These are phyloP conservation scores for Pisolithus marmoratus DNA, from an alignment of 768 basidiomycete species.

Conservation along the genomic window DNA sequence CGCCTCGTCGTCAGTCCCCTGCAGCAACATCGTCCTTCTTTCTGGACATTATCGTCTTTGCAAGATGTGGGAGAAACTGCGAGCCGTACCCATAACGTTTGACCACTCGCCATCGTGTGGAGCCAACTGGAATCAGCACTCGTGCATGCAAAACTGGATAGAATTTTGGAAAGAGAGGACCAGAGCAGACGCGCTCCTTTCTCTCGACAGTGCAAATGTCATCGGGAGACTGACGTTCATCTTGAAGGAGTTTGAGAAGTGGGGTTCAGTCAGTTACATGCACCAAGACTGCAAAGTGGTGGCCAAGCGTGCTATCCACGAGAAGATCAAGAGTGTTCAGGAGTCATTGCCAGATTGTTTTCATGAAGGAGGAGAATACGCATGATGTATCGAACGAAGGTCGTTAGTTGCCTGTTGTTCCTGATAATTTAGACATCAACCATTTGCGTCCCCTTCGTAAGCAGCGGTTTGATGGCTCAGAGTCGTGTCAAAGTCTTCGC, in stretches of 20 bases:
- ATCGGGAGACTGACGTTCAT: constrained; percentile 58
- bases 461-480: constrained; percentile 21
- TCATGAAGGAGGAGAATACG: constrained; percentile 30
- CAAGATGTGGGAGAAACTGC: constrained; percentile 59
- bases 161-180: constrained; percentile 81
- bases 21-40: constrained; percentile 62
- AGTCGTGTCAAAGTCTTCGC: constrained; percentile 9
- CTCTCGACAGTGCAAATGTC: constrained; percentile 59
- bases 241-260: constrained; percentile 62
- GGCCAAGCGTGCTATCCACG: constrained; percentile 52
- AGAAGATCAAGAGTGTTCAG: constrained; percentile 50
- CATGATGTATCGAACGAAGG: neutral
- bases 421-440: constrained; percentile 5
- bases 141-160: constrained; percentile 66
- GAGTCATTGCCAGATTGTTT: constrained; percentile 63
- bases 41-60: constrained; percentile 68
- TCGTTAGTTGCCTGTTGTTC: neutral
- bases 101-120: constrained; percentile 60
- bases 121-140: constrained; percentile 67
- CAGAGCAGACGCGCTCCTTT: constrained; percentile 52
- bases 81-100: constrained; percentile 51
- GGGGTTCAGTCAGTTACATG: constrained; percentile 74
- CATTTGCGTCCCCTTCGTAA: constrained; percentile 21
- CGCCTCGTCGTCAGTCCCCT: constrained; percentile 47
- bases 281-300: constrained; percentile 63